Base-by-base conservation (phyloP, 257 asterid species). In the Gynochthodes officinalis region DNA sequence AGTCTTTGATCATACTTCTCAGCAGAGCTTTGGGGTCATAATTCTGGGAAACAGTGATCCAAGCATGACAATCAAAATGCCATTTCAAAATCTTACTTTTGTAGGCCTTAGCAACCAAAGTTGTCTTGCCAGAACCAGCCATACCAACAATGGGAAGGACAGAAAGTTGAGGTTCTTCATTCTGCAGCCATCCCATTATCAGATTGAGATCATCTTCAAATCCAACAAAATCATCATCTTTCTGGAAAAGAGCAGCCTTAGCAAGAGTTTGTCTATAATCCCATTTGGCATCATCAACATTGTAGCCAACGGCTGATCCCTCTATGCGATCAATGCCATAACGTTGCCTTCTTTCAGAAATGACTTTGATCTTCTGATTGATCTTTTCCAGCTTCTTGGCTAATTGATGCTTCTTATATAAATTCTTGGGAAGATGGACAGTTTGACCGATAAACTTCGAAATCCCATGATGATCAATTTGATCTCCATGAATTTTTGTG, bases 111-210 rank as follows among this genome's bases (percentile, higher is more conserved):
- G 76, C 67, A 40, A 66, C 81, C 39, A 77, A 61, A 55, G 81
- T 77, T 25, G 81, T 72, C 77, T 77, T 77, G 6, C 81, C 77
- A 4, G 58, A 67, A 59, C 81, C 77, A 57, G 77, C 81, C 77
- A 77, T 65, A 21, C 77, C 81, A 7, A n/a, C 57, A 0, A 72
- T 28, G 11, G 77, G 59, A 58, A 72, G 44, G 21, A 65, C 64
- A 27, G 64, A 58, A 16, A 48, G 32, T 32, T 52, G 54, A 7
- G 52, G 48, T 2, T 32, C 28, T 42, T 77, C 75, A 39, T 72
- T 42, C 59, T 42, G 70, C 43, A 52, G 55, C 73, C 73, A 67
- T 25, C 59, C 48, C 16, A 60, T 32, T n/a, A 64, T 54, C 73
- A 71, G 43, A 46, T 13, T 65, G 7, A 28, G 70, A 16, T 37